Percentiles rank a stretch among this genome's conserved stretches.
phyloP scores from a whole-genome alignment of 2,329 filamentous ascomycete species.

The Sporothrix humicola region DNA sequence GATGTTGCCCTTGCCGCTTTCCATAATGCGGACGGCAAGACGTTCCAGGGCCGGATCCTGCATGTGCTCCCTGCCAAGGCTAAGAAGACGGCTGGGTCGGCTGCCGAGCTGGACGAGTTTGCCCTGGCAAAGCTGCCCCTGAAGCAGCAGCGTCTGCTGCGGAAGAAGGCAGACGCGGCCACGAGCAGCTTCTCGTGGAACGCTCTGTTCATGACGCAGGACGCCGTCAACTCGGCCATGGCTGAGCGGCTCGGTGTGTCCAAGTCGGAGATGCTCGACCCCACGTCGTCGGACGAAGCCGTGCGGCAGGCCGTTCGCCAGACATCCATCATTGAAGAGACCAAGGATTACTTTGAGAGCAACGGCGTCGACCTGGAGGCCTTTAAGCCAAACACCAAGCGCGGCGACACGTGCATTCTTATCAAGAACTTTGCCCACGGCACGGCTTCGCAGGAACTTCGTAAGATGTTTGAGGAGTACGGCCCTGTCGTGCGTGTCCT shows the following conservation, averaged over 20 bases:
- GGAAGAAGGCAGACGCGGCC: slow-evolving; percentile 79
- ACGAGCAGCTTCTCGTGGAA: slow-evolving; percentile 94
- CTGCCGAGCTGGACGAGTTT: slow-evolving; percentile 73
- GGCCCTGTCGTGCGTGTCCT: slow-evolving; percentile 81
- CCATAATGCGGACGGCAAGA: slow-evolving; percentile 77
- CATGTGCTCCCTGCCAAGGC: slow-evolving; percentile 86
- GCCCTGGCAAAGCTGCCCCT: slow-evolving; percentile 88
- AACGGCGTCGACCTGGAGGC: slow-evolving; percentile 91
- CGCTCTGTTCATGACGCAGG: slow-evolving; percentile 98
- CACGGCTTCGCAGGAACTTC: slow-evolving; percentile 78
- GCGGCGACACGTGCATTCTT: slow-evolving; percentile 85
- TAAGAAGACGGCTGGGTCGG: slow-evolving; percentile 68
- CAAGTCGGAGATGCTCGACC: slow-evolving; percentile 90
- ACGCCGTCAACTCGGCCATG: slow-evolving; percentile 90
- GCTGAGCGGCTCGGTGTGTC: slow-evolving; percentile 85
- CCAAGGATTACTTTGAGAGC: slow-evolving; percentile 84
- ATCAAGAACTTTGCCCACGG: slow-evolving; percentile 95
- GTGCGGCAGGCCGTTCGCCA: slow-evolving; percentile 97
- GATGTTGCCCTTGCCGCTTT: slow-evolving; percentile 79
- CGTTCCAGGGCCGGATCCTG: slow-evolving; percentile 89
- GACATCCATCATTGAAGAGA: slow-evolving; percentile 89
- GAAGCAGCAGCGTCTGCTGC: slow-evolving; percentile 92
- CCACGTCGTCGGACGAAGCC: slow-evolving; percentile 91
- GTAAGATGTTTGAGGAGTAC: slow-evolving; percentile 81
- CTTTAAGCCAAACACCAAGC: slow-evolving; percentile 77